Conservation (phyloP, 768 basidiomycete species). For the Rubroboletus pulcherrimus region DNA sequence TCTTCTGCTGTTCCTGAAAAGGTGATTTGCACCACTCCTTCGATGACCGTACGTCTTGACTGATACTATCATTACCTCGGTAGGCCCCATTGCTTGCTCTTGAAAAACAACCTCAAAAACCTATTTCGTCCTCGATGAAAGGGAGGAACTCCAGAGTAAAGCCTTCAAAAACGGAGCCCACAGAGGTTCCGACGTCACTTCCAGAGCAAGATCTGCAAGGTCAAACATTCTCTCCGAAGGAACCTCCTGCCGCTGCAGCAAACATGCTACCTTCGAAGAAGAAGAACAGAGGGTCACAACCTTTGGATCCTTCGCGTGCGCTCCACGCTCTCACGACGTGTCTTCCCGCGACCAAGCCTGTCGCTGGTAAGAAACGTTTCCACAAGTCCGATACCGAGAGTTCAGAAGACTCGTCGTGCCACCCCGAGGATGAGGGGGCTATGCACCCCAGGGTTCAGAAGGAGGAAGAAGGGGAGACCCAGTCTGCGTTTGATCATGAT, state of each 20-base stretch:
- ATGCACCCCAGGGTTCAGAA: constrained; percentile 17
- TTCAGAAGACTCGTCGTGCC: constrained; percentile 13
- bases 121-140: constrained; percentile 4
- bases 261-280: constrained; percentile 7
- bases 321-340: constrained; percentile 1
- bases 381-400: constrained; percentile 26
- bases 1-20: constrained; percentile 8
- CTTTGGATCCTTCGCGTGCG: constrained; percentile 1
- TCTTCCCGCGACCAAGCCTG: constrained; percentile 5
- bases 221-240: constrained; percentile 7
- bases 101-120: constrained; percentile 10
- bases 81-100: constrained; percentile 1
- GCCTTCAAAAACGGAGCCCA: constrained; percentile 25
- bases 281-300: neutral
- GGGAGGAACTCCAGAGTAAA: constrained; percentile 11
- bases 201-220: constrained; percentile 47
- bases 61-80: neutral
- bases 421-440: constrained; percentile 28
- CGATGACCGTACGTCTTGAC: neutral
- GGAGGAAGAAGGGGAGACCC: constrained; percentile 39
- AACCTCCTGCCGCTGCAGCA: constrained; percentile 3
- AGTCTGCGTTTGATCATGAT: constrained; percentile 40
- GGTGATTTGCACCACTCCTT: constrained; percentile 11
- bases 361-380: constrained; percentile 19
- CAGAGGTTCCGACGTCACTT: constrained; percentile 55